A percentile compares a stretch with the other conserved stretches of the same genome.
phyloP scores from a whole-genome alignment of 805 yeast species.

The Metschnikowia matae region DNA sequence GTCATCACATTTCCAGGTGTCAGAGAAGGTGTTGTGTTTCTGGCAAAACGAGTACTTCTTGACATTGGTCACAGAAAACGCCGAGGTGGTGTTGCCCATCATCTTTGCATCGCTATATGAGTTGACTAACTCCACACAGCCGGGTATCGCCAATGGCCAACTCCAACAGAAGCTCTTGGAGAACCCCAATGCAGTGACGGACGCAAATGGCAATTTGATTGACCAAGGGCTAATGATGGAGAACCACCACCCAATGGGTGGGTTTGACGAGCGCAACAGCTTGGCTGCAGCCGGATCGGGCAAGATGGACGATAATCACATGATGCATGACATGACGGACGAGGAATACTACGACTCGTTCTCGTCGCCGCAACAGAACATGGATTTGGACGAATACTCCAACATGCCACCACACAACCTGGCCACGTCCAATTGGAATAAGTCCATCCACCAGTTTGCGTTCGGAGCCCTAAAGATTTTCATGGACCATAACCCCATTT shows the following conservation, averaged over 20 bases:
- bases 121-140: slow-evolving; percentile 54
- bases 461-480: slow-evolving; percentile 87
- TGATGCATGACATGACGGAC: slow-evolving; percentile 36
- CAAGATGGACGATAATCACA: slow-evolving; percentile 13
- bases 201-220: slow-evolving; percentile 41
- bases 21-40: slow-evolving; percentile 88
- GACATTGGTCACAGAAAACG: slow-evolving; percentile 84
- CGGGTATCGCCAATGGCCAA: slow-evolving; percentile 38
- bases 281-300: slow-evolving; percentile 7
- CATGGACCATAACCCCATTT: slow-evolving; percentile 85
- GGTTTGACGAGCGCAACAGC: not conserved
- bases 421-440: slow-evolving; percentile 77
- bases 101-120: slow-evolving; percentile 88
- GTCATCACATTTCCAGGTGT: slow-evolving; percentile 94
- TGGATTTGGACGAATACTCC: slow-evolving; percentile 31
- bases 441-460: slow-evolving; percentile 87
- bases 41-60: slow-evolving; percentile 95
- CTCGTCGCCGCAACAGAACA: slow-evolving; percentile 29
- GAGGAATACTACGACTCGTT: slow-evolving; percentile 44
- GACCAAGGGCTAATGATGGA: slow-evolving; percentile 34
- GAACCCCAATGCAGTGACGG: slow-evolving; percentile 36
- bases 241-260: slow-evolving; percentile 13
- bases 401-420: slow-evolving; percentile 41
- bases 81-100: slow-evolving; percentile 88
- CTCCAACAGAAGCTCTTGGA: slow-evolving; percentile 37